Base-by-base conservation (phyloP, 1,284 basidiomycete genomes). In the Ustilago lituana region DNA sequence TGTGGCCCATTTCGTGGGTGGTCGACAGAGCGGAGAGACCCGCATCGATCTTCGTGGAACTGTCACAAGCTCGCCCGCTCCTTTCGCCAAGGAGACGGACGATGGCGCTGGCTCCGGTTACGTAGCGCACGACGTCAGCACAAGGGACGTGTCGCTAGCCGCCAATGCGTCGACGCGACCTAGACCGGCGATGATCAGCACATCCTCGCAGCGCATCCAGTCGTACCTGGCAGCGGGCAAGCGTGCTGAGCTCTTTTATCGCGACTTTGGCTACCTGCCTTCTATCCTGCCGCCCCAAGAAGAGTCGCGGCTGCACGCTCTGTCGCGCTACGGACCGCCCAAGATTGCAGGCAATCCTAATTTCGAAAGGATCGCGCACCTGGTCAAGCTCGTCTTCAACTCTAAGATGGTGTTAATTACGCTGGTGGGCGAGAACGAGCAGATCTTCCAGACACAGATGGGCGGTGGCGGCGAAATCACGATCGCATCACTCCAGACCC, bases 341-440 rank as follows among this genome's bases (percentile, higher is more conserved):
- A 74, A 69, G 47, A 54, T 76, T 20, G 88, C 88, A 15, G 86
- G 89, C 15, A 93, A 97, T 79, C 85, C 88, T 69, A 95, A 95
- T 81, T 96, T 97, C 80, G 93, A 96, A 82, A 88, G 94, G 19
- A 94, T 97, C 87, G 70, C 92, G 87, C 85, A 86, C 59, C 86
- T 97, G 44, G 91, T 91, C 50, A 95, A 94, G 84, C 85, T 97
- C 26, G 94, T 97, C 12, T 96, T 97, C 84, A 91, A 88, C 78
- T 91, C 92, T 1, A 92, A 91, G 78, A 88, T 91, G 22, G 93
- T 94, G 5, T 82, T 89, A 17, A 90, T 97, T 36, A 88, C 90
- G 5, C 84, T 96, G 36, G 86, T 94, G 12, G 93, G 94, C 80
- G 88, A 88, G 27, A 89, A 89, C 48, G 89, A 90, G 60, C 90